Conservation (phyloP, 805 yeast species). For the Yarrowia sp. region DNA sequence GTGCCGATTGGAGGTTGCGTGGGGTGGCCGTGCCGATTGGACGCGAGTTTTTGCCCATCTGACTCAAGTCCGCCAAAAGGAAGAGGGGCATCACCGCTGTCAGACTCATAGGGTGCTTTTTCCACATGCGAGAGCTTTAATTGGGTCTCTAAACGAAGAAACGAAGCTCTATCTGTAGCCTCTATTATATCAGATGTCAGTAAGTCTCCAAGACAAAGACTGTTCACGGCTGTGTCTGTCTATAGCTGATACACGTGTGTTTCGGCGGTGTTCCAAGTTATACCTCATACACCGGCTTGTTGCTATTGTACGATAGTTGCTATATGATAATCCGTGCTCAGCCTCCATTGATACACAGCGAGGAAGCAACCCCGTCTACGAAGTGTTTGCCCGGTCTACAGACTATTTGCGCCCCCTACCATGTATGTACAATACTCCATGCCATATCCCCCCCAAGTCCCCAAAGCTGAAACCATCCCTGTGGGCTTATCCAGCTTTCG, state of each 20-base stretch:
- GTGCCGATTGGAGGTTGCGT: too few relatives aligned
- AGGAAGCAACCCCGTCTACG: too few relatives aligned
- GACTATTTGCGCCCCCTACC: too few relatives aligned
- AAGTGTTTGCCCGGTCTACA: too few relatives aligned
- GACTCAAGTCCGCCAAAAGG: background rate
- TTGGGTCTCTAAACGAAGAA: slow-evolving; percentile 2
- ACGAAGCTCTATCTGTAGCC: slow-evolving; percentile 24
- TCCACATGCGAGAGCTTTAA: slow-evolving; percentile 8
- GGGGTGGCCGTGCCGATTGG: background rate
- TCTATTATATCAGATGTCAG: background rate
- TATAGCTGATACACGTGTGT: background rate
- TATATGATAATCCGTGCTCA: too few relatives aligned
- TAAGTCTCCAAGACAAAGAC: background rate
- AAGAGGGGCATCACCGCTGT: background rate
- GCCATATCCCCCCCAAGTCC: too few relatives aligned
- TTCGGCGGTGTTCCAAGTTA: background rate
- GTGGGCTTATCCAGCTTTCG: background rate
- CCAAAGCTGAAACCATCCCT: background rate
- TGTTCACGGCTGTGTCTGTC: background rate
- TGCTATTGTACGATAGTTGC: too few relatives aligned
- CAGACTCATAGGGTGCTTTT: background rate
- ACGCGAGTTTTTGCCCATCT: background rate
- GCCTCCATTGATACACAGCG: too few relatives aligned
- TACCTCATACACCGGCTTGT: too few relatives aligned
- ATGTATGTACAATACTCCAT: too few relatives aligned